A percentile compares a stretch with the other conserved stretches of the same genome.
These are phyloP conservation scores for Arthrobotrys musiformis DNA, from an alignment of 2,329 filamentous ascomycete species.

Conservation along the genomic window DNA sequence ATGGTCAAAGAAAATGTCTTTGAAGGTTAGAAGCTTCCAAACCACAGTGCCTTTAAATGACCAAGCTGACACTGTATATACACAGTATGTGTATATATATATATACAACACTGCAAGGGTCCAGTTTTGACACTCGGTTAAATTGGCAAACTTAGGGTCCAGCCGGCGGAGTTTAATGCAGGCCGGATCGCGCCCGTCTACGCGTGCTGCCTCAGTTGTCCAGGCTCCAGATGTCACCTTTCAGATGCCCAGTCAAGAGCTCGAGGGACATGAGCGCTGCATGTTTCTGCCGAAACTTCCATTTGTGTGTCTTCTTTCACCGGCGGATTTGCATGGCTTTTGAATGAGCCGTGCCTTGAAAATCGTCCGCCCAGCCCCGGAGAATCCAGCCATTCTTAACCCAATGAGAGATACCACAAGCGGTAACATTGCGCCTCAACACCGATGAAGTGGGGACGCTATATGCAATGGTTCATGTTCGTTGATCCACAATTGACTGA, in stretches of 20 bases:
- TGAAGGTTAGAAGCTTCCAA: not conserved
- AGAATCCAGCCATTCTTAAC: conserved; percentile 6
- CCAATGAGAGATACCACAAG: conserved; percentile 25
- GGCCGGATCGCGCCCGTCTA: conserved; percentile 20
- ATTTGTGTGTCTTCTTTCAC: not conserved
- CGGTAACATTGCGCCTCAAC: conserved; percentile 34
- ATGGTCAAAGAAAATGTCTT: not conserved
- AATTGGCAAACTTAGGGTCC: not conserved
- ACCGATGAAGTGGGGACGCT: conserved; percentile 17
- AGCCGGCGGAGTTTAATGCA: not conserved
- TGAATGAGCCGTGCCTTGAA: conserved; percentile 2
- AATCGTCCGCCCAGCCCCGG: conserved; percentile 19
- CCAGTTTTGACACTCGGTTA: not conserved
- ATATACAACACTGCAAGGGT: not conserved
- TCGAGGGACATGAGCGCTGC: not conserved
- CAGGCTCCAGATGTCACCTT: conserved; percentile 25
- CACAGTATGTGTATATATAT: not conserved
- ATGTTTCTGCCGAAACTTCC: not conserved
- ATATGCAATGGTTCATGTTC: not conserved
- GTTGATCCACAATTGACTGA: not conserved
- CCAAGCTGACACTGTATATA: not conserved
- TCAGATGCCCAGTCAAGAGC: not conserved
- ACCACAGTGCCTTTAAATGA: not conserved
- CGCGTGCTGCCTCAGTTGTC: not conserved
- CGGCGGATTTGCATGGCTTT: not conserved